Evolutionary conservation across 345 rosid genomes (phyloP), one percentile per base, ranked within the genome.

Genomic region (Litchi chinensis): DNA sequence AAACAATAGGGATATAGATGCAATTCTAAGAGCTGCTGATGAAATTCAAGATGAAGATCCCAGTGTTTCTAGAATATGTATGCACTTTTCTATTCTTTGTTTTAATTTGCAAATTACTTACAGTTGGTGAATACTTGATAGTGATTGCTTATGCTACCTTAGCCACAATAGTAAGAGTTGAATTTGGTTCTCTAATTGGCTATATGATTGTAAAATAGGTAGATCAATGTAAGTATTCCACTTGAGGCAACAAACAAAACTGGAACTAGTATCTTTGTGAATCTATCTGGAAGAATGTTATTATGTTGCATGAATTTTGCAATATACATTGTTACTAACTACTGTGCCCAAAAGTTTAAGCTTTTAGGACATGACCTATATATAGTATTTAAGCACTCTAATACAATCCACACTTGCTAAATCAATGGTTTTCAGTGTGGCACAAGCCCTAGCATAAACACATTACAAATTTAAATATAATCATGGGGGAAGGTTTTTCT

Each of bases 41-140:
- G 99, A 92, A 80, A 92, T 95, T 68, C 98, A 94, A 86, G 98
- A 89, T 71, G 99, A 91, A 85, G 95, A 94, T 82, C 97, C 99
- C 65, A 89, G 74, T 74, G 68, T 96, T 44, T 87, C 99, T 46
- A 90, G 99, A 82, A 94, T 96, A 43, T 82, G 99, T 95, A 89
- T 57, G 94, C 72, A 54, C 50, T 73, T 41, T 74, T 16, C 9
- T 1, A 32, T 44, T 74, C 28, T 11, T 54, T 9, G 9, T 40
- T 43, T 40, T 65, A 0, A 40, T 19, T 13, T 75, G 12, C 52
- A 5, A 19, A 37, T 77, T 74, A 43, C 37, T 54, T 68, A n/a
- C 15, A 39, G 41, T 60, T 69, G 54, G 26, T 46, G 59, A 54
- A 54, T 54, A 54, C n/a, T 54, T 16, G 19, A 52, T 16, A 52